Evolutionary conservation across 176 grass and related monocot species (phyloP).

Genomic region (Avena atlantica): DNA sequence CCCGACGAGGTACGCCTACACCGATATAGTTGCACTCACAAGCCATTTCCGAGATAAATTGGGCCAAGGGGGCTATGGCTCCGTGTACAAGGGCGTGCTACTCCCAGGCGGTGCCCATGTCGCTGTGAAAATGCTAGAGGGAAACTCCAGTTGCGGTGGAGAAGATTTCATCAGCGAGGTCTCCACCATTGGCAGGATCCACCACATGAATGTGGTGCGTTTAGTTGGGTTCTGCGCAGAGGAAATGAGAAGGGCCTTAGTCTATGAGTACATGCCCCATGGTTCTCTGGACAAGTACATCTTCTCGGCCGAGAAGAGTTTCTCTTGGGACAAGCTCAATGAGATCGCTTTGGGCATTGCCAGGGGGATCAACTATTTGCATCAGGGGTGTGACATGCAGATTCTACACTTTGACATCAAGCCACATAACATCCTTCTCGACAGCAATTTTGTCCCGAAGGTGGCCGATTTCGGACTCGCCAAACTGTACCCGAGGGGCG

Average conservation of each 20-base stretch:
- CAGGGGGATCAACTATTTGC: not conserved
- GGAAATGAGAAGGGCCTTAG: not conserved
- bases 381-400: not conserved
- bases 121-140: not conserved
- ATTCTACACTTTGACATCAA: conserved; percentile 25
- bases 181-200: not conserved
- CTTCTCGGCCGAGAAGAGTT: not conserved
- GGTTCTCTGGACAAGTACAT: not conserved
- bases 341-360: conserved; percentile 11
- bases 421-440: not conserved
- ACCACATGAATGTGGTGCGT: not conserved
- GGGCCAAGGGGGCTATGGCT: not conserved
- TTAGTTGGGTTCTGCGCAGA: not conserved
- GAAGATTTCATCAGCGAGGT: conserved; percentile 14
- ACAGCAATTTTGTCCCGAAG: not conserved
- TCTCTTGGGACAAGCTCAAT: not conserved
- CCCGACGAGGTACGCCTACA: not conserved
- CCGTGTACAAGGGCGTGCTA: not conserved
- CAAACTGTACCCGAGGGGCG: not conserved
- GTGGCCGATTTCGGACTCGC: not conserved
- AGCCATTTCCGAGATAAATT: not conserved
- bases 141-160: not conserved
- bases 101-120: not conserved
- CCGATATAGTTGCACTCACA: not conserved
- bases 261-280: not conserved